Percentiles rank a stretch among this genome's conserved stretches.
phyloP scores from a whole-genome alignment of 768 basidiomycete species.

The Boletus sp. region DNA sequence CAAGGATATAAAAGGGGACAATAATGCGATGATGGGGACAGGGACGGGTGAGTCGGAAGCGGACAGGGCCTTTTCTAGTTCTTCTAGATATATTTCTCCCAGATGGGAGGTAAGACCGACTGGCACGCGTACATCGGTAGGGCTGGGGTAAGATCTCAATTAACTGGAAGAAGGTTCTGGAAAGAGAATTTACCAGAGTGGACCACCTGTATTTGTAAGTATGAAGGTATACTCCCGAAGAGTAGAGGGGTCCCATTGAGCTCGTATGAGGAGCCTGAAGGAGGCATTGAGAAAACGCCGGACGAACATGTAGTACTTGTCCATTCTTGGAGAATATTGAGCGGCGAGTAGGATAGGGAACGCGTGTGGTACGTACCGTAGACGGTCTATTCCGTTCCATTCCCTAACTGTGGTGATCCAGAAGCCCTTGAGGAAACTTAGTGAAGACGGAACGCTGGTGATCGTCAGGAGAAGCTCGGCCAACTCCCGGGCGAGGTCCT shows the following conservation, averaged over 20 bases:
- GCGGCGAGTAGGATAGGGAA: not conserved
- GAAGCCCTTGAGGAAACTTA: slow-evolving; percentile 82
- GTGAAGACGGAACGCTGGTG: slow-evolving; percentile 49
- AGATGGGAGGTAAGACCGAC: slow-evolving; percentile 80
- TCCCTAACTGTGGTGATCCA: slow-evolving; percentile 90
- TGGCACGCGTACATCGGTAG: slow-evolving; percentile 70
- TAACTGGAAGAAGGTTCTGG: not conserved
- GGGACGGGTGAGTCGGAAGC: slow-evolving; percentile 30
- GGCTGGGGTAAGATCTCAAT: slow-evolving; percentile 39
- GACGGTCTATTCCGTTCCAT: slow-evolving; percentile 89
- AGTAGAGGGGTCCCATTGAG: slow-evolving; percentile 58
- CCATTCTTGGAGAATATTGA: slow-evolving; percentile 55
- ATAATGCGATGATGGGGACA: slow-evolving; percentile 51
- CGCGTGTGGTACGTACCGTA: slow-evolving; percentile 55
- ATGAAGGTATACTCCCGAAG: slow-evolving; percentile 68
- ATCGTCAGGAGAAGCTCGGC: slow-evolving; percentile 79
- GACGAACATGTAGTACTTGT: slow-evolving; percentile 97
- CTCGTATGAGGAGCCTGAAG: slow-evolving; percentile 72
- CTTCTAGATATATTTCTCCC: slow-evolving; percentile 85
- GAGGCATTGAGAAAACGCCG: slow-evolving; percentile 83
- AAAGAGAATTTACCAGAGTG: slow-evolving; percentile 61
- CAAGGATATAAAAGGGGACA: slow-evolving; percentile 69
- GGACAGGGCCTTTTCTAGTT: slow-evolving; percentile 68
- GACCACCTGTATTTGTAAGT: slow-evolving; percentile 64
- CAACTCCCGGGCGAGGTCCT: slow-evolving; percentile 81